These are phyloP conservation scores for Apiospora phragmitis DNA, from an alignment of 2,329 filamentous ascomycete genomes.

Conservation along the genomic window DNA sequence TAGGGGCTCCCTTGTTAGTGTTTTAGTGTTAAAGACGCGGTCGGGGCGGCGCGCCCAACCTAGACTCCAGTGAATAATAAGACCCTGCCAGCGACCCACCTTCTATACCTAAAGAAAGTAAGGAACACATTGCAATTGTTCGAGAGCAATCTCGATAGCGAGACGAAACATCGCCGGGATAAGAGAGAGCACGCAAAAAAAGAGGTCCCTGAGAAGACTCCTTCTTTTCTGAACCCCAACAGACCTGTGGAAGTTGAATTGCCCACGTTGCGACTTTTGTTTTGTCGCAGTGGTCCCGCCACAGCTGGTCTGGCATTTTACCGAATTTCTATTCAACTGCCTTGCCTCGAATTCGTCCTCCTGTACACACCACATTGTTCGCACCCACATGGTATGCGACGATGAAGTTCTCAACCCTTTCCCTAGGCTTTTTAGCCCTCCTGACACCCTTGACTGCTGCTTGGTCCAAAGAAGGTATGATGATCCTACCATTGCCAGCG, in stretches of 20 bases:
- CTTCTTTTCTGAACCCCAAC: not conserved
- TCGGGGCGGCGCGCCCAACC: not conserved
- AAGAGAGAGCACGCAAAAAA: not conserved
- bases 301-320: not conserved
- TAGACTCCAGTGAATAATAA: not conserved
- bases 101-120: not conserved
- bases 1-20: not conserved
- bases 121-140: constrained; percentile 7
- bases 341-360: not conserved
- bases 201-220: not conserved
- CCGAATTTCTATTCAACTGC: not conserved
- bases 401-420: constrained; percentile 72
- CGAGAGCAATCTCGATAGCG: not conserved
- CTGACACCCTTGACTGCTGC: constrained; percentile 68
- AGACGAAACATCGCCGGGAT: constrained; percentile 1
- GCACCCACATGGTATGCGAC: constrained; percentile 7
- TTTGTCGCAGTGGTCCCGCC: not conserved
- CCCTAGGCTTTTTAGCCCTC: constrained; percentile 68
- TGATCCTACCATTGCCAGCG: not conserved
- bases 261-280: not conserved
- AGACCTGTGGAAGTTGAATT: not conserved
- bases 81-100: constrained; percentile 1
- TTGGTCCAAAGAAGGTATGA: constrained; percentile 83
- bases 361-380: not conserved
- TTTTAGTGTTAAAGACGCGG: not conserved